phyloP scores from a whole-genome alignment of 2,329 filamentous ascomycete genomes.

The Sclerotinia nivalis region DNA sequence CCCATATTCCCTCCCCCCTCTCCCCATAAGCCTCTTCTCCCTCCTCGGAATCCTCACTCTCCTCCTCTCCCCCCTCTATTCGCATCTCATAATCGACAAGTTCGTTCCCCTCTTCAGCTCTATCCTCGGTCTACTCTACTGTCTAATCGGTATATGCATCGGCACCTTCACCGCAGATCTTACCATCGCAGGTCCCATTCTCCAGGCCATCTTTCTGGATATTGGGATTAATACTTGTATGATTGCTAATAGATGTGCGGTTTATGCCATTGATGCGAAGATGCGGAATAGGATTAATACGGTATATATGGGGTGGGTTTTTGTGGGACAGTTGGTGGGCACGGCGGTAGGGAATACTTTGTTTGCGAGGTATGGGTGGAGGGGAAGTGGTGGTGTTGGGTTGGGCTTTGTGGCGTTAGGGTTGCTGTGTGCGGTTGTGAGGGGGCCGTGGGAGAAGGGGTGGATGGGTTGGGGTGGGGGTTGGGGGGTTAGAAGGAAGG shows the following conservation, averaged over 20 bases:
- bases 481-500: constrained; percentile 41
- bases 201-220: constrained; percentile 71
- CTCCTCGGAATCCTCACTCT: constrained; percentile 74
- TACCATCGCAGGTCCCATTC: constrained; percentile 68
- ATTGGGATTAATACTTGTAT: constrained; percentile 72
- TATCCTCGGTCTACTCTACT: constrained; percentile 59
- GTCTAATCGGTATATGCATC: constrained; percentile 61
- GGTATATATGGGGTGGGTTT: constrained; percentile 79
- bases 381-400: constrained; percentile 55
- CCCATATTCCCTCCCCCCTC: constrained; percentile 67
- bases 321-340: constrained; percentile 73
- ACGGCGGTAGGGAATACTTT: constrained; percentile 59
- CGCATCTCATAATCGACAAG: constrained; percentile 67
- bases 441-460: constrained; percentile 57
- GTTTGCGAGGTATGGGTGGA: constrained; percentile 58
- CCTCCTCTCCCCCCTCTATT: constrained; percentile 66
- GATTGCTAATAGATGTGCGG: constrained; percentile 69
- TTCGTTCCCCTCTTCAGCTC: constrained; percentile 69
- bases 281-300: constrained; percentile 77
- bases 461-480: constrained; percentile 60
- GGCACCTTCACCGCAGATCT: constrained; percentile 68
- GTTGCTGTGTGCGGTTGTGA: constrained; percentile 46
- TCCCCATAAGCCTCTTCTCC: constrained; percentile 75
- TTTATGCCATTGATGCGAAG: constrained; percentile 70
- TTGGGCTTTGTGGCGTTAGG: constrained; percentile 55